Conservation (phyloP, 2,329 filamentous ascomycete genomes). For the Sphaerulina populicola region DNA sequence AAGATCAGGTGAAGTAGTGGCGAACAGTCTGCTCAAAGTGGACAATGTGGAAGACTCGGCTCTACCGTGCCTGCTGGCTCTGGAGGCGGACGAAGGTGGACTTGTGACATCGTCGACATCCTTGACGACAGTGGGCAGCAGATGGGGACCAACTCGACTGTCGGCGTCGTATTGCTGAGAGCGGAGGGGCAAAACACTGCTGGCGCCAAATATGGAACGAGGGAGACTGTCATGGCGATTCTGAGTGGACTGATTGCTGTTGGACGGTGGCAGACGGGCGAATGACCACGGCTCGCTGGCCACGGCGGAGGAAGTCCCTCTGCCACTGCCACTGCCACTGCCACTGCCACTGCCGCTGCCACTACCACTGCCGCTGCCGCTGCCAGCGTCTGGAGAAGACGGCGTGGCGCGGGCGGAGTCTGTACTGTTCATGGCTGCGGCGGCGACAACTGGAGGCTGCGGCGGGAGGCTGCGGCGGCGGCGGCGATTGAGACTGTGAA, state of each 20-base stretch:
- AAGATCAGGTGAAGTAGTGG: slow-evolving; percentile 31
- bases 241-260: slow-evolving; percentile 4
- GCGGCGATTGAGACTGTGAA: no score
- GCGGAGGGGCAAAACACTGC: slow-evolving; percentile 5
- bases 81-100: slow-evolving; percentile 30
- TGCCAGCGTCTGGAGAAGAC: background rate
- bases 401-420: background rate
- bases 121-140: slow-evolving; percentile 40
- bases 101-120: slow-evolving; percentile 43
- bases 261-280: slow-evolving; percentile 4
- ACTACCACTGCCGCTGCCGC: no score
- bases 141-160: slow-evolving; percentile 6
- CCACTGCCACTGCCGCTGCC: no score
- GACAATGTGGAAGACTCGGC: slow-evolving; percentile 37
- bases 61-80: slow-evolving; percentile 19
- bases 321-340: background rate
- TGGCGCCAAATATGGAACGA: slow-evolving; percentile 17
- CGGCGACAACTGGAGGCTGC: background rate
- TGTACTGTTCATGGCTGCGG: slow-evolving; percentile 2
- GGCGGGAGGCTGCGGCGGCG: no score
- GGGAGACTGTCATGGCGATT: slow-evolving; percentile 21
- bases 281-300: slow-evolving; percentile 16
- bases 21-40: slow-evolving; percentile 41
- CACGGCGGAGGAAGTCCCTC: background rate
- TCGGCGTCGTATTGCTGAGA: slow-evolving; percentile 13